These are phyloP conservation scores for Didymella keratinophila DNA, from an alignment of 2,329 filamentous ascomycete species.

Conservation along the genomic window DNA sequence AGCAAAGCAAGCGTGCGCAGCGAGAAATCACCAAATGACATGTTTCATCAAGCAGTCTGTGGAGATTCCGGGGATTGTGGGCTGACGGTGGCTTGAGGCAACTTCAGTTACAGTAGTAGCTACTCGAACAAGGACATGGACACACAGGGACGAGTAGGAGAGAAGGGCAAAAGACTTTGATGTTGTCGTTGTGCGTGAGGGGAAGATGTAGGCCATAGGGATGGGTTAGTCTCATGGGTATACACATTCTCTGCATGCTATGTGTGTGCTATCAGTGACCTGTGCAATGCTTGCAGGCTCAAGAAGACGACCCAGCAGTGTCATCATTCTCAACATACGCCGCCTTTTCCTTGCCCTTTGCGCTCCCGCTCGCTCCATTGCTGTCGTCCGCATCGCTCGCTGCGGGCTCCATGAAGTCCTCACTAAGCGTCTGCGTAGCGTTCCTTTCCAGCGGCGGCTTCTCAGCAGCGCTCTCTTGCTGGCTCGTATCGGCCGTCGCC, in stretches of 20 bases:
- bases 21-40: too few relatives aligned
- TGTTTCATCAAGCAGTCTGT: too few relatives aligned
- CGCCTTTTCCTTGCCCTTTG: constrained; percentile 33
- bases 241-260: background rate
- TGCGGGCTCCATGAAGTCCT: constrained; percentile 10
- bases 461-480: too few relatives aligned
- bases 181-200: too few relatives aligned
- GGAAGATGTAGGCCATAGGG: background rate
- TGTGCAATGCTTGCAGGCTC: background rate
- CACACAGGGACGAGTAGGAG: too few relatives aligned
- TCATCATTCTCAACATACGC: background rate
- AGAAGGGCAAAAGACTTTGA: too few relatives aligned
- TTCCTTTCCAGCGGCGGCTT: constrained; percentile 22
- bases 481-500: too few relatives aligned
- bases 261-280: background rate
- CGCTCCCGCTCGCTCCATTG: constrained; percentile 2
- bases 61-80: too few relatives aligned
- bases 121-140: too few relatives aligned
- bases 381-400: constrained; percentile 21
- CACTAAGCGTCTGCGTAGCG: constrained; percentile 13
- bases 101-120: too few relatives aligned
- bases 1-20: too few relatives aligned
- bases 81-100: too few relatives aligned
- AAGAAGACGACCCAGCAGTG: background rate
- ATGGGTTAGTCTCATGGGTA: background rate